Base-by-base conservation (phyloP, 257 asterid species). In the Solanum megistacrolobum region DNA sequence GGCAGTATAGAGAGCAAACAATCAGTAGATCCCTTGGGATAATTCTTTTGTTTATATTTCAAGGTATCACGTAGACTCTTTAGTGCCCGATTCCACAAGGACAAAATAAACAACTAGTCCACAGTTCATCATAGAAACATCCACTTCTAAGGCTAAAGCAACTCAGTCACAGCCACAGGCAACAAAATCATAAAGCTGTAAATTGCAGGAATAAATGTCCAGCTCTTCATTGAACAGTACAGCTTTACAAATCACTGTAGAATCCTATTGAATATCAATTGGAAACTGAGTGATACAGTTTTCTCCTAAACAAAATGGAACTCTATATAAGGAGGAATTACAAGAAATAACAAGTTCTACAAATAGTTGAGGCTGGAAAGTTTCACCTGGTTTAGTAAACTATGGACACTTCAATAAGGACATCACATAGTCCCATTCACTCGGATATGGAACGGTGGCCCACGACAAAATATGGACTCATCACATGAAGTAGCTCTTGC, bases 381-480 rank as follows among this genome's bases (percentile, higher is more conserved):
- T 82, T 21, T 82, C 86, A 82, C 86, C 31, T 18, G 29, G 31
- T 82, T 82, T 48, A 10, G 68, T 29, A 5, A 27, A 82, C 69
- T 31, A 48, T 48, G 29, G 43, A 82, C 69, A 82, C 41, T 48
- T 82, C 86, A 82, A 48, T 14, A 82, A 82, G 43, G 86, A 48
- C 11, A 82, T 86, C 72, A 86, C 27, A 73, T 76, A 78, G 98
- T 92, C 60, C 99, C 99, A 81, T 91, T 92, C 62, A 97, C 99
- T 82, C 92, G 94, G 82, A 97, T 94, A 89, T 93, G 99, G 92
- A 93, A 96, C 0, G 99, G 99, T 18, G 99, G 98, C 36, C 98
- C 99, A 27, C 99, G 98, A 84, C 99, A 97, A 89, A 96, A 92
- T 89, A 97, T 97, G 52, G 99, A 98, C 91, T 95, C 98, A 9